Evolutionary conservation across 2,329 filamentous ascomycete species (phyloP).

Genomic region (Dothistroma pini): DNA sequence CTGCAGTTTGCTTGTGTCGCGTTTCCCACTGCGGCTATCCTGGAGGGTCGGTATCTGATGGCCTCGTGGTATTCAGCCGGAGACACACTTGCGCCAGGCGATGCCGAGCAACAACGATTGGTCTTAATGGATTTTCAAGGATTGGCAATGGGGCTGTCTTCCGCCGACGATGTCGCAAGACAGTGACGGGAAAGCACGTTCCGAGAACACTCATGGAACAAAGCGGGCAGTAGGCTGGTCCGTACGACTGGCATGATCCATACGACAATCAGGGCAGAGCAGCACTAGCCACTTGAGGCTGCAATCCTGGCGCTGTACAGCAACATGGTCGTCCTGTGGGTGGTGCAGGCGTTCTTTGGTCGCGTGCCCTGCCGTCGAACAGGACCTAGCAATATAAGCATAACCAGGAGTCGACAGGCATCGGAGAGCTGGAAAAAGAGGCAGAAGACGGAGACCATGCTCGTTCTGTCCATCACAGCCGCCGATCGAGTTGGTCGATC

Average conservation of each 20-base stretch:
- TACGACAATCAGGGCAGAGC: background rate
- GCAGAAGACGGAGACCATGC: constrained; percentile 4
- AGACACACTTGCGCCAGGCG: background rate
- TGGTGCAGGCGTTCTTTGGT: constrained; percentile 7
- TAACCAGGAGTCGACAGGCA: constrained; percentile 6
- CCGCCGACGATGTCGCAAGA: background rate
- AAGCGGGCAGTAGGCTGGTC: background rate
- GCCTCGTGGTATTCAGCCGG: constrained; percentile 3
- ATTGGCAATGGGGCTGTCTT: constrained; percentile 6
- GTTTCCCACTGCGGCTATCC: background rate
- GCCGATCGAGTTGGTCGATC: constrained; percentile 1
- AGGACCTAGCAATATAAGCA: constrained; percentile 19
- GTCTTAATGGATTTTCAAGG: background rate
- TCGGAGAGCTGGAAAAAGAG: background rate
- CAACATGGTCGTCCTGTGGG: background rate
- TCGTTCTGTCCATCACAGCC: background rate
- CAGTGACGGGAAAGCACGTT: background rate
- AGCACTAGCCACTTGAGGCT: constrained; percentile 1
- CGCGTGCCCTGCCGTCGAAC: constrained; percentile 10
- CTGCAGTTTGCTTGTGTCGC: background rate
- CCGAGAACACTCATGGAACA: background rate
- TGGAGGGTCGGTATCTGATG: background rate
- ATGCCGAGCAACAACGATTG: constrained; percentile 5
- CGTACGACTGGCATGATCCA: constrained; percentile 3
- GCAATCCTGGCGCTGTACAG: background rate